Percentiles rank a stretch among this genome's conserved stretches.
Evolutionary conservation across 768 basidiomycete species (phyloP).

Genomic region (Serendipita sp.): DNA sequence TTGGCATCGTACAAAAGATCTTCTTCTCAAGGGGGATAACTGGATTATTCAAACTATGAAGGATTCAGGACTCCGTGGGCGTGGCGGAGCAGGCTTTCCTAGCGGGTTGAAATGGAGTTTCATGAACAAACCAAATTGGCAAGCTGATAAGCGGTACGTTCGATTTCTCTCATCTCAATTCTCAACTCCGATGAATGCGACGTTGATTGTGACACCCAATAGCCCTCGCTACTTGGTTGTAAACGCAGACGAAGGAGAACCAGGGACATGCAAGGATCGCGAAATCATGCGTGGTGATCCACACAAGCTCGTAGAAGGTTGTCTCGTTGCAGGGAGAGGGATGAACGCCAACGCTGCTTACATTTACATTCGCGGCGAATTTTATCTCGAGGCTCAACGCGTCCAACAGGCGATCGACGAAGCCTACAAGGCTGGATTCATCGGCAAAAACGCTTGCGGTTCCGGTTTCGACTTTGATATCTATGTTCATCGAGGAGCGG

Average conservation of each 20-base stretch:
- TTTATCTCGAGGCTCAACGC: constrained; percentile 86
- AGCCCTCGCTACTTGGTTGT: constrained; percentile 94
- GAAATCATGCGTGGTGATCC: constrained; percentile 97
- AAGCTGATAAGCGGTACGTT: constrained; percentile 68
- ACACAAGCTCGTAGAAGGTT: constrained; percentile 95
- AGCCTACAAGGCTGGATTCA: constrained; percentile 74
- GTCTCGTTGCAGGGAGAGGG: constrained; percentile 84
- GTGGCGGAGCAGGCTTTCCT: constrained; percentile 94
- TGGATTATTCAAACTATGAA: constrained; percentile 98
- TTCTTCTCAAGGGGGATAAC: constrained; percentile 81
- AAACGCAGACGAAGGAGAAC: constrained; percentile 97
- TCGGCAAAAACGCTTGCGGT: constrained; percentile 85
- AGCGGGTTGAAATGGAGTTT: constrained; percentile 95
- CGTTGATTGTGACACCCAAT: background rate
- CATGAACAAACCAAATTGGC: constrained; percentile 99
- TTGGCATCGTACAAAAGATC: constrained; percentile 97
- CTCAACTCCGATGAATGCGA: background rate
- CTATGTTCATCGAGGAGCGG: constrained; percentile 95
- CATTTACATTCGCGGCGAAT: constrained; percentile 98
- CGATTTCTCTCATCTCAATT: background rate
- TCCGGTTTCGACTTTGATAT: constrained; percentile 93
- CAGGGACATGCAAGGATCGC: constrained; percentile 96
- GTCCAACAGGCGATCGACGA: constrained; percentile 91
- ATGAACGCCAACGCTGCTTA: constrained; percentile 99
- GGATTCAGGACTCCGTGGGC: constrained; percentile 85